Evolutionary conservation across 768 basidiomycete genomes (phyloP), one percentile per base, ranked within the genome.

Genomic region (Arthromyces matolae): DNA sequence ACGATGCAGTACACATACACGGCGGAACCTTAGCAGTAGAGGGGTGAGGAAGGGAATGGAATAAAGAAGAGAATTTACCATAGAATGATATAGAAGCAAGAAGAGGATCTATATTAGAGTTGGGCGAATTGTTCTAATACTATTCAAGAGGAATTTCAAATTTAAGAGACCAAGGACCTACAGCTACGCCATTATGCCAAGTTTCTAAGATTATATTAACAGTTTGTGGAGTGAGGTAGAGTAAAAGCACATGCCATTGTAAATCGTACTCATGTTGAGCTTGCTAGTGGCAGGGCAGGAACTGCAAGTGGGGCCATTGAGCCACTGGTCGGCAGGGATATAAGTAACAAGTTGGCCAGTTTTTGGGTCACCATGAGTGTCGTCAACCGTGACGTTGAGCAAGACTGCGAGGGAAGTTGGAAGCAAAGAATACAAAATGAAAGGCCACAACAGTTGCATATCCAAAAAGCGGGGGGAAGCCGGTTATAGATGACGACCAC

Each of bases 301-400:
- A 5, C 23, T 13, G 29, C 68, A 72, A 18, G 31, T 51, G 23
- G 57, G 45, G 3, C 61, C 60, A 19, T 42, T 36, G n/a, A 57
- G 58, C 75, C 73, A 74, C 9, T 53, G 64, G 6, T 54, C 54
- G 5, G 48, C 33, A 16, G 72, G 71, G 18, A 55, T 29, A 52
- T 74, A 73, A 5, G 51, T 47, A 18, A 74, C 61, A 8, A 43
- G 51, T 14, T 45, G 52, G 22, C 69, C 63, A 31, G 66, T 69
- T 18, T 45, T 16, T 13, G 58, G 48, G 52, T 71, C 64, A 28
- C 66, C 64, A 22, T 55, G 52, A 29, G 63, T 63, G 55, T 74
- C 73, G 63, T 77, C 73, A 29, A 77, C 64, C 4, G 73, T 74
- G 24, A 68, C 54, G 47, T 75, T 75, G 49, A 53, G 49, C 28